These are phyloP conservation scores for Agaricus blazei DNA, from an alignment of 768 basidiomycete genomes.

Conservation along the genomic window DNA sequence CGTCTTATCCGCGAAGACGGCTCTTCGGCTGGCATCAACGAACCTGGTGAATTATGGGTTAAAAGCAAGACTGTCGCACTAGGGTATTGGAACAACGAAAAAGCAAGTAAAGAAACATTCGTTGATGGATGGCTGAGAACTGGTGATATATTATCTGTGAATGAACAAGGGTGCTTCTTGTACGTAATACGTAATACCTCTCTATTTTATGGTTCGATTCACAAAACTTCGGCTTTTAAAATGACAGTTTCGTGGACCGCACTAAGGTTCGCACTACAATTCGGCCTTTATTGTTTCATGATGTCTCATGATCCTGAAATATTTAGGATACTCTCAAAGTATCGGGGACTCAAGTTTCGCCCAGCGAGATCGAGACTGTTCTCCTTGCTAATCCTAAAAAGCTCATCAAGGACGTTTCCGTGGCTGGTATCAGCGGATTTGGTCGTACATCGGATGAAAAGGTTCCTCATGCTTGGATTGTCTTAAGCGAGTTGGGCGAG, in stretches of 20 bases:
- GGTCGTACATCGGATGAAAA: slow-evolving; percentile 67
- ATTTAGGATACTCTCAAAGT: slow-evolving; percentile 72
- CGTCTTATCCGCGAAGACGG: slow-evolving; percentile 56
- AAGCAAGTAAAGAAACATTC: slow-evolving; percentile 49
- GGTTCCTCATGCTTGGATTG: slow-evolving; percentile 74
- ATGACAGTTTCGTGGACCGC: slow-evolving; percentile 63
- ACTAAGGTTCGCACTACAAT: slow-evolving; percentile 43
- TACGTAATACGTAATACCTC: slow-evolving; percentile 24
- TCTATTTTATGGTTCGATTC: neutral
- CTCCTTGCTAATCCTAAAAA: slow-evolving; percentile 57
- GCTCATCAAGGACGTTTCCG: slow-evolving; percentile 61
- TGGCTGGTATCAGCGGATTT: slow-evolving; percentile 63
- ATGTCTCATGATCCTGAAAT: neutral
- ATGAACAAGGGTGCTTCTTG: slow-evolving; percentile 29
- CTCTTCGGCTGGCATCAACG: slow-evolving; percentile 43
- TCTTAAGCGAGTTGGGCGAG: slow-evolving; percentile 52
- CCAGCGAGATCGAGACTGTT: slow-evolving; percentile 69
- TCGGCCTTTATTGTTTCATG: neutral
- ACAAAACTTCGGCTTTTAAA: neutral
- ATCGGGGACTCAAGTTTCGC: slow-evolving; percentile 75
- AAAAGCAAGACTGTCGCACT: slow-evolving; percentile 47
- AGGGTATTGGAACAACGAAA: slow-evolving; percentile 70
- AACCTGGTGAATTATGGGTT: slow-evolving; percentile 64
- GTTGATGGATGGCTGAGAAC: slow-evolving; percentile 12
- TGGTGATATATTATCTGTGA: too few species aligned